These are phyloP conservation scores for Aspergillus leporis DNA, from an alignment of 495 filamentous ascomycete species.

Conservation along the genomic window DNA sequence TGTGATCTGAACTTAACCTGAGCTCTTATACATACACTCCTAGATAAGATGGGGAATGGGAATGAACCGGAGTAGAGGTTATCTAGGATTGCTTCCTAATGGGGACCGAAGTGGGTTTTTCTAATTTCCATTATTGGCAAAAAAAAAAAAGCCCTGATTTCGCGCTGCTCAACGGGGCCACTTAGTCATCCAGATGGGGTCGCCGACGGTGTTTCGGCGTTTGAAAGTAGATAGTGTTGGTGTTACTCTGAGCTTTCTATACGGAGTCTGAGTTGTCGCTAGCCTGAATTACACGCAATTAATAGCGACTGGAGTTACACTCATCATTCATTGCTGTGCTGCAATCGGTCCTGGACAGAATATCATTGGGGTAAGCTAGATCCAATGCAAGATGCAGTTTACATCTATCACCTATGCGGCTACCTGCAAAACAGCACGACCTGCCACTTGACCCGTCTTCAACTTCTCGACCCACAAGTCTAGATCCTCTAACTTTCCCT, in stretches of 20 bases:
- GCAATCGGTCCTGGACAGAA: background rate
- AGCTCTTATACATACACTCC: background rate
- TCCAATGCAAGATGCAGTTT: background rate
- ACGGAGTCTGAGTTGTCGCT: too few species aligned
- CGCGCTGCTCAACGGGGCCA: background rate
- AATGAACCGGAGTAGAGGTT: background rate
- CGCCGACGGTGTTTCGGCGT: background rate
- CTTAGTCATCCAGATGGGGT: background rate
- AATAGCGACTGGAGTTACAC: too few species aligned
- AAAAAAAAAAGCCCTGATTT: background rate
- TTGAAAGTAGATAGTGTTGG: background rate
- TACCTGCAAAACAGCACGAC: constrained; percentile 14
- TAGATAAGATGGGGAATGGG: background rate
- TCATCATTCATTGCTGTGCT: background rate
- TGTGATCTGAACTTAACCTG: background rate
- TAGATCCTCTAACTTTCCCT: constrained; percentile 14
- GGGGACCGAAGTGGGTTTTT: background rate
- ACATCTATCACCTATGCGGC: background rate
- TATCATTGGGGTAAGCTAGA: background rate
- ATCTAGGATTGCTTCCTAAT: background rate
- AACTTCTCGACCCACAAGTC: constrained; percentile 15
- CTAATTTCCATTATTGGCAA: background rate
- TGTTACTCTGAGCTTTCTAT: background rate
- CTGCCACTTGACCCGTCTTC: constrained; percentile 10
- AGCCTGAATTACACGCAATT: too few species aligned